Percentiles rank a stretch among this genome's conserved stretches.
Conservation (phyloP, 371 early-diverging fungal species). For the Mucor mucedo region DNA sequence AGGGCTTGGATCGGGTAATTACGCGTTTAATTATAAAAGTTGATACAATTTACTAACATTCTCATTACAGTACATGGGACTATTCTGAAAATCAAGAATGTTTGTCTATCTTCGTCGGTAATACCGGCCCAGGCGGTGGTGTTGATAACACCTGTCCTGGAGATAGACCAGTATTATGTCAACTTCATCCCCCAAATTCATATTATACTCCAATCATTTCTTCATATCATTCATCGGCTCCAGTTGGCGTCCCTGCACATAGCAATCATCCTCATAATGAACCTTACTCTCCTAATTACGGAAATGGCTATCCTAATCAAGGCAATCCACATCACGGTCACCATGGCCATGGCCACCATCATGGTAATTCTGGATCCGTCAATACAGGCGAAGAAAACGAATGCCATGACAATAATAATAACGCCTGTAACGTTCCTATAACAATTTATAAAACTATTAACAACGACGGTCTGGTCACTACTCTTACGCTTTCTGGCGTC, state of each 20-base stretch:
- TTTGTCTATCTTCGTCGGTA: constrained; percentile 5
- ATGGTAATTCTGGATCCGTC: constrained; percentile 1
- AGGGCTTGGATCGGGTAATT: constrained; percentile 18
- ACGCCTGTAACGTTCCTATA: background rate
- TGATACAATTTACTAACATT: constrained; percentile 5
- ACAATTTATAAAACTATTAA: constrained; percentile 3
- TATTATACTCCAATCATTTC: constrained; percentile 1
- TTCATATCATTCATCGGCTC: background rate
- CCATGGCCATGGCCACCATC: background rate
- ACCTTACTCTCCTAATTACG: background rate
- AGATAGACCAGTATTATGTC: constrained; percentile 16
- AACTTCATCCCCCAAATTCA: constrained; percentile 6
- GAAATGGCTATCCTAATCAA: background rate
- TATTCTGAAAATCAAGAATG: constrained; percentile 8
- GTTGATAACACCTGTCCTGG: constrained; percentile 13
- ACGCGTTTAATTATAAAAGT: background rate
- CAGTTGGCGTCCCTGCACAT: background rate
- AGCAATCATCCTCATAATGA: background rate
- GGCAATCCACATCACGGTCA: background rate
- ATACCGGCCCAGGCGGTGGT: constrained; percentile 1
- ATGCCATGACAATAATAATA: background rate
- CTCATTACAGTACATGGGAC: constrained; percentile 11
- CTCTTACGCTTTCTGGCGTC: constrained; percentile 7
- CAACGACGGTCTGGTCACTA: constrained; percentile 1
- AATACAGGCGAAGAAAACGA: background rate